Evolutionary conservation across 2,329 filamentous ascomycete genomes (phyloP), one percentile per base, ranked within the genome.

Genomic region (Nothophaeocryptopus gaeumannii): DNA sequence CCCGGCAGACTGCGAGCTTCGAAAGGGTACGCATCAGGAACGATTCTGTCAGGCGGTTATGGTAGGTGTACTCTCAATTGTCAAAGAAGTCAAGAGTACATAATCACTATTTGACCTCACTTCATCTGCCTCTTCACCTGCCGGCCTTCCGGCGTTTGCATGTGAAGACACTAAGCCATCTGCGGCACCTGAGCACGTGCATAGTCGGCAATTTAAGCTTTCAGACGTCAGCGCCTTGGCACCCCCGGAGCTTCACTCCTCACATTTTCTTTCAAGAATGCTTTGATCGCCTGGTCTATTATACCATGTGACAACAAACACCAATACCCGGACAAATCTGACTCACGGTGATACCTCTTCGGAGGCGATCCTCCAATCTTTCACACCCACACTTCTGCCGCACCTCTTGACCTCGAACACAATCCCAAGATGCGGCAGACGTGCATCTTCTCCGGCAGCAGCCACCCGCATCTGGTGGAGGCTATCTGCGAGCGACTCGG

Each of bases 401-500:
- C 9, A 29, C 20, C 32, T n/a, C 7, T 11, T 32, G 8, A 10
- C 26, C 34, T 33, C 35, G 35, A 45, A 33, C 26, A 39, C 15
- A 15, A 16, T 16, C 41, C 43, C 26, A 75, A 60, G 47, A 85
- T 85, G 83, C 78, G 83, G 60, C 79, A 81, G 62, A 81, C 83
- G 54, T 80, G 83, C 67, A 83, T 86, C 64, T 86, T 86, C 67
- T 79, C 79, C 46, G 83, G 83, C 58, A 81, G 77, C 47, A 85
- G 82, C 53, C 83, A 86, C 67, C 83, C 82, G 35, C 69, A 70
- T 53, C 77, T 86, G 44, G 78, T 82, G 61, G 81, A 85, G 56
- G 76, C 78, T 47, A 84, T 86, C 63, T 86, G 83, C 67, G 81
- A 85, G 64, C 75, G 83, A 41, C 72, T 86, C 58, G 83, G 83